Evolutionary conservation across 345 rosid genomes (phyloP).

Genomic region (Gossypium thurberi): DNA sequence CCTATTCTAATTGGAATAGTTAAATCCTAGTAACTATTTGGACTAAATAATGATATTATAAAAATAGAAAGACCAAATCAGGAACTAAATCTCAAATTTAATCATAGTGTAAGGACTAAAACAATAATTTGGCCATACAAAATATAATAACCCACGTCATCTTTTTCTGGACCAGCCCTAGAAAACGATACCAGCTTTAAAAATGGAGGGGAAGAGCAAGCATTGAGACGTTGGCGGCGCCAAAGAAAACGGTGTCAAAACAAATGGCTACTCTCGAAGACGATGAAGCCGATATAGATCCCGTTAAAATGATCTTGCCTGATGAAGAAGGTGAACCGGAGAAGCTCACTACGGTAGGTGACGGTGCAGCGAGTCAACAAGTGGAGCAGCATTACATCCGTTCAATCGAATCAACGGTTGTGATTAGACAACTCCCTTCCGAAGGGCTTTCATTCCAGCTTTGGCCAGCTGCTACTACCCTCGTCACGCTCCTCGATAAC

Average conservation of each 20-base stretch:
- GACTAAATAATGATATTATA: too few species aligned
- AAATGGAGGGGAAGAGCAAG: background rate
- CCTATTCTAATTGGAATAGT: too few species aligned
- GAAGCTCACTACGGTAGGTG: background rate
- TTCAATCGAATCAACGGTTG: conserved; percentile 48
- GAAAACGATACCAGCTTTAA: background rate
- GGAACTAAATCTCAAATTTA: too few species aligned
- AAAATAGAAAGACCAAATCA: too few species aligned
- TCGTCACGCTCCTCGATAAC: conserved; percentile 52
- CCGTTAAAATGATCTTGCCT: conserved; percentile 30
- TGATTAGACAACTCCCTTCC: conserved; percentile 62
- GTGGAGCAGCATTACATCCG: conserved; percentile 38
- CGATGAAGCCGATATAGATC: conserved; percentile 34
- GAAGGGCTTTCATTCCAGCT: conserved; percentile 88
- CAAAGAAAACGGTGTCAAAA: background rate
- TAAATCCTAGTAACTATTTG: too few species aligned
- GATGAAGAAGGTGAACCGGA: conserved; percentile 17
- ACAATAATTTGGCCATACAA: background rate
- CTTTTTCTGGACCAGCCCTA: background rate
- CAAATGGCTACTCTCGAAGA: conserved; percentile 23
- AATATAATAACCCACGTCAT: conserved; percentile 2
- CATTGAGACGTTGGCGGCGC: conserved; percentile 6
- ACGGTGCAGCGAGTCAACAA: conserved; percentile 22
- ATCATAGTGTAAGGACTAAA: background rate
- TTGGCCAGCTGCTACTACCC: conserved; percentile 80